Evolutionary conservation across 495 filamentous ascomycete species (phyloP), one percentile per base, ranked within the genome.

Genomic region (Cenococcum geophilum): DNA sequence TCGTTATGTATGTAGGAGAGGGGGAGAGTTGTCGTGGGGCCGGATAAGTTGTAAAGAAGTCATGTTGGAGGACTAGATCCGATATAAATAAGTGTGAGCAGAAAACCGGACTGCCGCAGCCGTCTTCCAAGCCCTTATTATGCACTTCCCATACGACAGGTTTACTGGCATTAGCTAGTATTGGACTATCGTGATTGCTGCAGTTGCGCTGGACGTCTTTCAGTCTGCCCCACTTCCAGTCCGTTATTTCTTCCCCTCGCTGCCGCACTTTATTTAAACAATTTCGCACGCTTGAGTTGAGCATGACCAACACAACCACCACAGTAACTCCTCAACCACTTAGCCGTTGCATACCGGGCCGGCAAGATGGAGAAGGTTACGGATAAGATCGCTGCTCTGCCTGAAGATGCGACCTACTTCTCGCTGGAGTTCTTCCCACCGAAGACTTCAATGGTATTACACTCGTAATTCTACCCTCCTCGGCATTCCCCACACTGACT

Each of bases 381-480:
- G 57, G 88, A 95, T 79, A 97, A 97, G 81, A 91, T 97, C 69
- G 88, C 89, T 74, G 89, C 90, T 63, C 76, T 98, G 76, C 88
- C 89, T 71, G 81, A 86, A 40, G 83, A 87, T 74, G 81, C 82
- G 55, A 84, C 83, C 68, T 98, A 92, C 79, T 92, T 96, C 76
- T 97, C 95, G 35, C 86, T 97, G 66, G 95, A 98, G 78, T 98
- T 98, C 83, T 97, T 98, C 75, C 93, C 93, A 57, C 95, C 95
- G 55, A 97, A 96, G 76, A 98, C 93, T 22, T 76, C 83, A 59
- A 95, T 92, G 87, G 91, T 86, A 57, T 18, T 62, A 61, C 49
- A 53, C 57, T 55, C 45, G 50, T 48, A 49, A 52, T 54, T 18
- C 18, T 16, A 1, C 35, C 22, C 49, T 71, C 57, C 62, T 60